phyloP scores from a whole-genome alignment of 1,284 basidiomycete species.

The Papiliotrema flavescens region DNA sequence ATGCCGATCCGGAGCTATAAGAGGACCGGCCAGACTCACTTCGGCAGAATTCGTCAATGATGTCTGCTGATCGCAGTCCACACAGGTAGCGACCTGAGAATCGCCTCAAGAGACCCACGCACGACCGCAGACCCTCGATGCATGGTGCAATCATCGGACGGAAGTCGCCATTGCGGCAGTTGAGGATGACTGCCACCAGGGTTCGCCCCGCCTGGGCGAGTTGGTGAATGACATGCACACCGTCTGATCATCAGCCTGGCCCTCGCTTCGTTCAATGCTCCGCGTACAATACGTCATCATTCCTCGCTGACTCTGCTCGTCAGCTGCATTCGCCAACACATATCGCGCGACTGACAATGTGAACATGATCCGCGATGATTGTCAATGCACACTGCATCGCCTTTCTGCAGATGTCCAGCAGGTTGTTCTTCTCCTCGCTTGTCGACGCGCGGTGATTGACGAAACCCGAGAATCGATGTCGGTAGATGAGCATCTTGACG shows the following conservation, averaged over 20 bases:
- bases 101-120: constrained; percentile 67
- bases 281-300: constrained; percentile 86
- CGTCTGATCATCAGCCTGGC: constrained; percentile 55
- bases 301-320: constrained; percentile 57
- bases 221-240: constrained; percentile 89
- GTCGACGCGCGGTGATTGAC: constrained; percentile 48
- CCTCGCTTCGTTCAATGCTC: neutral
- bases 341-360: constrained; percentile 74
- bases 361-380: constrained; percentile 73
- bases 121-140: constrained; percentile 76
- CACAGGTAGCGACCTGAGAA: constrained; percentile 58
- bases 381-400: constrained; percentile 60
- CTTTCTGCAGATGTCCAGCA: constrained; percentile 46
- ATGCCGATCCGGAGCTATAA: neutral
- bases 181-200: constrained; percentile 74
- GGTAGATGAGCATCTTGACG: constrained; percentile 62
- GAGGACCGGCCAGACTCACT: constrained; percentile 54
- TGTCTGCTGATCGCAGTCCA: constrained; percentile 77
- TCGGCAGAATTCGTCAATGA: constrained; percentile 88
- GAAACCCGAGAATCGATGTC: constrained; percentile 51
- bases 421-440: constrained; percentile 43
- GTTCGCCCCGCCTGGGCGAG: constrained; percentile 87
- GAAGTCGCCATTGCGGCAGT: constrained; percentile 54
- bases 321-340: too few species aligned
- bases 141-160: constrained; percentile 67